These are phyloP conservation scores for Clavulina sp. DNA, from an alignment of 768 basidiomycete genomes.

Conservation along the genomic window DNA sequence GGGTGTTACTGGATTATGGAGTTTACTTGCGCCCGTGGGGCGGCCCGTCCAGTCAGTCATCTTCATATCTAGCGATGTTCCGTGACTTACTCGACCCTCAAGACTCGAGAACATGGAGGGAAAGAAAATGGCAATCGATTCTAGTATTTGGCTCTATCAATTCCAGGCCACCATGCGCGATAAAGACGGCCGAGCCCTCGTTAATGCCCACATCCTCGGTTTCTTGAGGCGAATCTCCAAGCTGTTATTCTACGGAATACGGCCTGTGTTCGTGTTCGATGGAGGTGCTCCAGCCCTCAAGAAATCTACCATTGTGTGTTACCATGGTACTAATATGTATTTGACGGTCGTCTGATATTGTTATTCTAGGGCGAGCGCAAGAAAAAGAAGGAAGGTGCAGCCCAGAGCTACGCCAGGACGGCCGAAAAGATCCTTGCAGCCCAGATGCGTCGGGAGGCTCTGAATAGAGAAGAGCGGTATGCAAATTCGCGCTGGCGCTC, in stretches of 20 bases:
- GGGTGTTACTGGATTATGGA: slow-evolving; percentile 98
- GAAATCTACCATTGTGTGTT: slow-evolving; percentile 65
- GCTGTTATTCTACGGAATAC: slow-evolving; percentile 91
- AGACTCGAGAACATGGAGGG: slow-evolving; percentile 91
- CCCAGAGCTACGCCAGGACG: slow-evolving; percentile 63
- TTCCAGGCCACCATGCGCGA: slow-evolving; percentile 99
- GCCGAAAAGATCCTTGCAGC: slow-evolving; percentile 89
- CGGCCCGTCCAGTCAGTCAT: slow-evolving; percentile 63
- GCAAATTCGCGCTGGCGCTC: neutral
- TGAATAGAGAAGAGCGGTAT: slow-evolving; percentile 31
- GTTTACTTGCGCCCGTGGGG: slow-evolving; percentile 78
- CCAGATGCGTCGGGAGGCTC: slow-evolving; percentile 76
- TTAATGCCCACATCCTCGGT: slow-evolving; percentile 88
- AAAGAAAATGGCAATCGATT: slow-evolving; percentile 93
- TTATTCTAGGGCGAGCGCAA: slow-evolving; percentile 59
- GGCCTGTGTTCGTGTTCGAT: slow-evolving; percentile 97
- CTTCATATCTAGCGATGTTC: neutral
- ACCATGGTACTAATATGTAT: neutral
- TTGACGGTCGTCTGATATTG: neutral
- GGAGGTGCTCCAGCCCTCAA: slow-evolving; percentile 89
- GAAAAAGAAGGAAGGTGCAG: slow-evolving; percentile 83
- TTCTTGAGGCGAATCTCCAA: slow-evolving; percentile 84
- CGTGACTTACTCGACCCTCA: neutral
- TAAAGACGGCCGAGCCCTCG: slow-evolving; percentile 77
- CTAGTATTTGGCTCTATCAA: slow-evolving; percentile 98